Evolutionary conservation across 148 eudicot genomes (phyloP), one percentile per base, ranked within the genome.

Genomic region (Cornus florida): DNA sequence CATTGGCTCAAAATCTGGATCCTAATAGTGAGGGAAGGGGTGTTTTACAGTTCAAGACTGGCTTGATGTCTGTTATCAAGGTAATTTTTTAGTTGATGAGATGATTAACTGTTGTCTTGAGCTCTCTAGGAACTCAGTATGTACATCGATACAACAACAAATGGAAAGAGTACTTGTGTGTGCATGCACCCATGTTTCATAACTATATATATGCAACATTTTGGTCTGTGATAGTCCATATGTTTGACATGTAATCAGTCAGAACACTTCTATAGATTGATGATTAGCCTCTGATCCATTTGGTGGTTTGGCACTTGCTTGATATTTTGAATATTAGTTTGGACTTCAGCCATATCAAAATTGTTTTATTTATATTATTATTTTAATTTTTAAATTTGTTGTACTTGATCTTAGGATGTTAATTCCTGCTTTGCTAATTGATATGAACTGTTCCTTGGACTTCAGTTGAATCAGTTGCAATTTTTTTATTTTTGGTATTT

Each of bases 1-100:
- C 98, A 24, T 79, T 94, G 88, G 97, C 99, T 71, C 99, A 97
- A 84, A 94, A 92, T 86, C 85, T 97, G 77, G 99, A 97, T 81
- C 99, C 99, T 82, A 91, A 92, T 74, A 92, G 99, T 64, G 99
- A 97, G 83, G 99, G 99, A 74, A 88, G 99, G 84, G 99, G 99
- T 80, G 99, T 97, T 57, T 77, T 97, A 78, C 99, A 97, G 83
- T 97, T 97, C 85, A 97, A 97, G 87, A 97, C 99, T 59, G 99
- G 99, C 33, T 88, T 97, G 79, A 97, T 94, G 98, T 94, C 99
- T 78, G 97, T 97, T 41, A 97, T 97, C 84, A 97, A 97, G 97
- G 99, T 94, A 92, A 71, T 20, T 69, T 69, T 31, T 3, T 46
- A 43, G 12, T 64, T 32, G 59, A 23, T 59, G 53, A 28, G 64